Evolutionary conservation across 306 rosid species (phyloP).

Genomic region (Albizia julibrissin): DNA sequence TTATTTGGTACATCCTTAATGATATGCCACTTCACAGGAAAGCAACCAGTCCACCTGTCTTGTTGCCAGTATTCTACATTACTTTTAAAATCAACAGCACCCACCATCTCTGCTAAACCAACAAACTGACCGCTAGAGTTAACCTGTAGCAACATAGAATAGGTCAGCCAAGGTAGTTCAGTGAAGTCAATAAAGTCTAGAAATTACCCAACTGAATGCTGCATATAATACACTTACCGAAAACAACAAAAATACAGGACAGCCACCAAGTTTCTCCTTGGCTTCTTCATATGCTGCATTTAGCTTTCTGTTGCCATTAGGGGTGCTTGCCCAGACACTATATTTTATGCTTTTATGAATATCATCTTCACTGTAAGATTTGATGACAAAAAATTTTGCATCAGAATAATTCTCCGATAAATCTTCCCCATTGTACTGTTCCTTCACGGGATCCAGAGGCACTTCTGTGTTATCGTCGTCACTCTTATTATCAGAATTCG

Average conservation of each 20-base stretch:
- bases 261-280: constrained; percentile 47
- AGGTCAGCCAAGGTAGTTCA: neutral
- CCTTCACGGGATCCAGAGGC: constrained; percentile 35
- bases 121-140: constrained; percentile 62
- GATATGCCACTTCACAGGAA: constrained; percentile 59
- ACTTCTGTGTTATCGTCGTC: constrained; percentile 33
- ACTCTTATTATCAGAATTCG: constrained; percentile 33
- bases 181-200: constrained; percentile 6
- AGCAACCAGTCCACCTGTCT: constrained; percentile 67
- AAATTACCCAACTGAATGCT: neutral
- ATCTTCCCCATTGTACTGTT: constrained; percentile 41
- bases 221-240: constrained; percentile 39
- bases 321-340: constrained; percentile 52
- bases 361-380: constrained; percentile 64
- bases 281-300: constrained; percentile 49
- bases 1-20: constrained; percentile 56
- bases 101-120: constrained; percentile 60
- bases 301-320: constrained; percentile 53
- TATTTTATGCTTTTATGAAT: constrained; percentile 62
- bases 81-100: constrained; percentile 51
- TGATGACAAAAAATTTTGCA: constrained; percentile 52
- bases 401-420: constrained; percentile 42
- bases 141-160: constrained; percentile 36
- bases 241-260: constrained; percentile 56
- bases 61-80: constrained; percentile 54